Base-by-base conservation (phyloP, 441 rosid species). In the Oxalis stricta region DNA sequence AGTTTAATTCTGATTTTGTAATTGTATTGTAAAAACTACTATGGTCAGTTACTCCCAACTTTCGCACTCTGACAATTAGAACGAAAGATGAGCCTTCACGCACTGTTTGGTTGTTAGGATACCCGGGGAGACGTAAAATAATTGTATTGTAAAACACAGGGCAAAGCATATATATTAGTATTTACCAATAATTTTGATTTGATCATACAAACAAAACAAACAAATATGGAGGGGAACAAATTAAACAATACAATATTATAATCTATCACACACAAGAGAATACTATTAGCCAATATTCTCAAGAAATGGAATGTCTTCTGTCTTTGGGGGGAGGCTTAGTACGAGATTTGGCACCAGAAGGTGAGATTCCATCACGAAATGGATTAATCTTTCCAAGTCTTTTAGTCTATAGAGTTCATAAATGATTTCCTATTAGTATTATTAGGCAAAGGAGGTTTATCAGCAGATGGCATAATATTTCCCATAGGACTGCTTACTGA, bases 231-330 rank as follows among this genome's bases (percentile, higher is more conserved):
- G 38, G 1, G 31, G 33, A n/a, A n/a, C n/a, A n/a, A n/a, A n/a
- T n/a, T 4, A 35, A 44, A 12, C 30, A 48, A 56, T 51, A 18
- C 35, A 37, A 31, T 21, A 36, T 33, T 17, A 5, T 22, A 22
- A 29, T 12, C 44, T 50, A 23, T 40, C 34, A 40, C 19, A 50
- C 24, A 19, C 10, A 32, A 24, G 16, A 1, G 28, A 36, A 23
- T 30, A 29, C 22, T 24, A 24, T 18, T 31, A 33, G 3, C 31
- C 10, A 1, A 26, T n/a, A 26, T 11, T 37, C 55, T 84, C 72
- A 89, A 41, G 97, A 84, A 59, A 84, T 71, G 28, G 98, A 89
- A 62, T 89, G 95, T 56, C 95, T 56, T 18, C 95, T 57, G 65
- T 76, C 71, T 69, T 89, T 89, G 33, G 58, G 60, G 1, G 89